Conservation (phyloP, 805 yeast genomes). For the Clavispora fructus region DNA sequence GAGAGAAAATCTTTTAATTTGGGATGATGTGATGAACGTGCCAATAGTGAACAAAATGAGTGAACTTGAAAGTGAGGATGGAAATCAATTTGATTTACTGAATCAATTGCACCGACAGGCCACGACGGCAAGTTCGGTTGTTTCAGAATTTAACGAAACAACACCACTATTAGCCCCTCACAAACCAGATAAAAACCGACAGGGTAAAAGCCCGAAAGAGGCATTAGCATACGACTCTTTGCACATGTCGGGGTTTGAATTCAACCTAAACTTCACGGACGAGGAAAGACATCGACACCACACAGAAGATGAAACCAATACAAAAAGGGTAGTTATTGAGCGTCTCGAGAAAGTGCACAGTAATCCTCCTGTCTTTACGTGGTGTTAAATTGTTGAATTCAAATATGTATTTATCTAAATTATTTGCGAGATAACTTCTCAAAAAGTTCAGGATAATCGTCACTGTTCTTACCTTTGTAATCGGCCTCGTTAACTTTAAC, state of each 20-base stretch:
- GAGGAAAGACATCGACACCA: neutral
- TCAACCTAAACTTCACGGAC: slow-evolving; percentile 13
- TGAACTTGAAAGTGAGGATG: neutral
- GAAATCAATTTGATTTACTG: neutral
- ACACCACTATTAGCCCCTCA: neutral
- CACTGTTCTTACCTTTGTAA: slow-evolving; percentile 11
- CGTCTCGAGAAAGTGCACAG: slow-evolving; percentile 49
- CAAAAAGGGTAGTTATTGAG: slow-evolving; percentile 53
- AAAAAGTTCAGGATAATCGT: slow-evolving; percentile 14
- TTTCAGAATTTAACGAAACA: neutral
- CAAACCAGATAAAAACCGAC: neutral
- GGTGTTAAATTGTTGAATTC: slow-evolving; percentile 37
- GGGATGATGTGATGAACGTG: slow-evolving; percentile 58
- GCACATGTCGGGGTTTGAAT: slow-evolving; percentile 20
- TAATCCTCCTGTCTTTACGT: slow-evolving; percentile 61
- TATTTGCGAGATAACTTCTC: neutral
- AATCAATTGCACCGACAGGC: neutral
- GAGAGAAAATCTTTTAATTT: slow-evolving; percentile 49
- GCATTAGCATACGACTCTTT: neutral
- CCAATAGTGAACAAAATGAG: slow-evolving; percentile 28
- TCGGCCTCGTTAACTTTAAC: slow-evolving; percentile 10
- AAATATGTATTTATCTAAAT: neutral
- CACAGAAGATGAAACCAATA: slow-evolving; percentile 11
- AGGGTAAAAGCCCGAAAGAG: neutral
- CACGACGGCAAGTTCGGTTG: neutral